These are phyloP conservation scores for Salix purpurea DNA, from an alignment of 345 rosid genomes.

Conservation along the genomic window DNA sequence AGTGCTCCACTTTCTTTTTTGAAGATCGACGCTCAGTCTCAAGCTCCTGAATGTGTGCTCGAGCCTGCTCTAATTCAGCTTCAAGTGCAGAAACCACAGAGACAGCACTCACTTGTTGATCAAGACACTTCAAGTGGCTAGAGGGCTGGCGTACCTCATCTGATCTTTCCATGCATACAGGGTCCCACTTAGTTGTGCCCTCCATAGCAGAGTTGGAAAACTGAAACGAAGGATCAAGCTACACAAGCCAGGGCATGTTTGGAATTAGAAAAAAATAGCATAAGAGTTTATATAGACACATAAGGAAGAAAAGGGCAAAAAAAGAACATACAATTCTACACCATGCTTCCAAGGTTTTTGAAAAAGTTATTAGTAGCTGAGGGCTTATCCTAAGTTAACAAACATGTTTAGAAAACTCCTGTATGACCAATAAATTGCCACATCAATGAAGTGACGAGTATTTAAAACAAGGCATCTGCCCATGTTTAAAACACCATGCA, in stretches of 20 bases:
- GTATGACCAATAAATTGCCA: not conserved
- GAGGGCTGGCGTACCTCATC: constrained; percentile 47
- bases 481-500: not conserved
- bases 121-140: constrained; percentile 39
- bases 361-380: not conserved
- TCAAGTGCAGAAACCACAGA: constrained; percentile 60
- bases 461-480: not conserved
- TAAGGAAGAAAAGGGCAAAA: not conserved
- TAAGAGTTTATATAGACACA: not conserved
- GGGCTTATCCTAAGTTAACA: not conserved
- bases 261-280: not conserved
- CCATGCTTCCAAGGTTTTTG: not conserved
- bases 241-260: constrained; percentile 14
- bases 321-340: not conserved
- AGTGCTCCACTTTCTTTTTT: constrained; percentile 76
- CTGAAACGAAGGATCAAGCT: constrained; percentile 60
- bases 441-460: not conserved
- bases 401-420: not conserved
- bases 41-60: constrained; percentile 50
- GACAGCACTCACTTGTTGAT: constrained; percentile 55
- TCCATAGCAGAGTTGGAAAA: constrained; percentile 66
- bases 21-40: constrained; percentile 67
- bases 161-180: constrained; percentile 41
- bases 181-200: constrained; percentile 84
- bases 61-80: constrained; percentile 65